Percentiles rank a stretch among this genome's conserved stretches.
phyloP scores from a whole-genome alignment of 2,329 filamentous ascomycete genomes.

The Bipolaris zeicola region DNA sequence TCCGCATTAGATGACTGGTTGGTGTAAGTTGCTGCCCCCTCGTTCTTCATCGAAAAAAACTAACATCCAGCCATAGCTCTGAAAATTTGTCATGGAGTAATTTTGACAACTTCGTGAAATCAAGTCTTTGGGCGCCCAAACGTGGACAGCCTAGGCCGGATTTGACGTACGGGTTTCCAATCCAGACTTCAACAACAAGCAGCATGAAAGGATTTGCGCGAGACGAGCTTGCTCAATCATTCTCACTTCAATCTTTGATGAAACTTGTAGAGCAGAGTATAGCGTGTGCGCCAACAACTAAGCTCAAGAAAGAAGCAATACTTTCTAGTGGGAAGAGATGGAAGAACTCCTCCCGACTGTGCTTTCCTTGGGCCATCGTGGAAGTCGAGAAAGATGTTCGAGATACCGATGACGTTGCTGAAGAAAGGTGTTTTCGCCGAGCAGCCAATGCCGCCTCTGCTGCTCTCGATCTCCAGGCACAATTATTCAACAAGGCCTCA shows the following conservation, averaged over 20 bases:
- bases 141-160: conserved; percentile 10
- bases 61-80: background rate
- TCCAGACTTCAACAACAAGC: background rate
- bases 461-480: conserved; percentile 13
- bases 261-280: background rate
- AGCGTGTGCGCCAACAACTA: conserved; percentile 9
- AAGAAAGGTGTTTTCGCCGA: conserved; percentile 14
- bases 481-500: background rate
- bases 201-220: background rate
- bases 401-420: background rate
- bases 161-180: conserved; percentile 15
- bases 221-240: conserved; percentile 4
- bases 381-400: conserved; percentile 9
- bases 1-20: conserved; percentile 8
- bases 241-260: conserved; percentile 3
- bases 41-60: background rate
- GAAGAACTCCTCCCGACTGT: background rate
- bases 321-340: background rate
- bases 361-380: conserved; percentile 19
- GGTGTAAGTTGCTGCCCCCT: conserved; percentile 1
- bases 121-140: background rate
- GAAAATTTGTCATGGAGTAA: conserved; percentile 7
- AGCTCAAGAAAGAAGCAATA: conserved; percentile 1
- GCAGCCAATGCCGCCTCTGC: conserved; percentile 17
- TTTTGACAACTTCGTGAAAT: background rate